Evolutionary conservation across 108 stramenopile genomes (phyloP).

Genomic region (Hondaea fermentalgiana): DNA sequence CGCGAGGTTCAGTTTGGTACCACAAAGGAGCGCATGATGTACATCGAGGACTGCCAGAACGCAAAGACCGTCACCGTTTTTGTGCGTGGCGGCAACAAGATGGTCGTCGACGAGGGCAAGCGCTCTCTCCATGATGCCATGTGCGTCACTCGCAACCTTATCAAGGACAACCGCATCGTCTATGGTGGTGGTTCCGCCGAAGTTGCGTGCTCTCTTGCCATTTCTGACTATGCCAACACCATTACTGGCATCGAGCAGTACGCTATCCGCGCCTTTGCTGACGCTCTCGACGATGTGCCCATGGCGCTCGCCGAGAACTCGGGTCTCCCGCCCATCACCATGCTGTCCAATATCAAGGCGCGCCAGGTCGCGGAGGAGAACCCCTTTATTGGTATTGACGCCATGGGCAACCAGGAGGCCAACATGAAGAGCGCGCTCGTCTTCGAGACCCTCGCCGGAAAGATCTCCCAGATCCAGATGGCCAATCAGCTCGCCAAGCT

Average conservation of each 20-base stretch:
- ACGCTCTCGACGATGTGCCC: conserved; percentile 97
- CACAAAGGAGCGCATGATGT: conserved; percentile 76
- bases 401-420: conserved; percentile 53
- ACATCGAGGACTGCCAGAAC: conserved; percentile 90
- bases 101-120: conserved; percentile 99
- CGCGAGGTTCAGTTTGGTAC: conserved; percentile 91
- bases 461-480: conserved; percentile 94
- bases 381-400: conserved; percentile 82
- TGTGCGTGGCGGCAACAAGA: conserved; percentile 94
- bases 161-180: conserved; percentile 86
- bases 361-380: conserved; percentile 74
- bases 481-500: conserved; percentile 99
- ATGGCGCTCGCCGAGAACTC: conserved; percentile 96
- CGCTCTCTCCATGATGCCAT: conserved; percentile 99
- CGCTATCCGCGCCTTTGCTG: conserved; percentile 96
- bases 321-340: conserved; percentile 88
- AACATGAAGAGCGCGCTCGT: conserved; percentile 91
- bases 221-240: conserved; percentile 78
- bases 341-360: conserved; percentile 89
- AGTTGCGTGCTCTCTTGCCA: conserved; percentile 89
- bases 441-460: conserved; percentile 98
- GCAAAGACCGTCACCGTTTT: conserved; percentile 91
- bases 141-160: conserved; percentile 97
- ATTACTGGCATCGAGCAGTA: conserved; percentile 92
- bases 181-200: conserved; percentile 98